Percentiles rank a stretch among this genome's conserved stretches.
Conservation (phyloP, 129 eudicot genomes). For the Kitagawia praeruptora region DNA sequence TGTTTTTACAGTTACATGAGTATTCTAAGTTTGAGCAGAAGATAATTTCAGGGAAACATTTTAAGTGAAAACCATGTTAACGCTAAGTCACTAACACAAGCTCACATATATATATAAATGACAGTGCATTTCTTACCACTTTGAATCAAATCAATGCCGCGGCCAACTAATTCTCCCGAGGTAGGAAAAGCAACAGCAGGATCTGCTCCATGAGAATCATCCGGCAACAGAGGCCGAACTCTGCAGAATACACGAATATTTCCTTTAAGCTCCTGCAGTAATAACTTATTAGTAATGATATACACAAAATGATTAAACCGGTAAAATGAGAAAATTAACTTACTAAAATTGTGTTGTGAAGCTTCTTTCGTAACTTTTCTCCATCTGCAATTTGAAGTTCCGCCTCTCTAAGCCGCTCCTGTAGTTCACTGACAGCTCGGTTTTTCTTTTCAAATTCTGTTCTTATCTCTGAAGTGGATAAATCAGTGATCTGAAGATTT, state of each 20-base stretch:
- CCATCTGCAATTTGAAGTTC: conserved; percentile 48
- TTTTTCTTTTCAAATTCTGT: conserved; percentile 37
- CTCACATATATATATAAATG: not conserved
- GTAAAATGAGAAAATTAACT: not conserved
- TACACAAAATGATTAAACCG: not conserved
- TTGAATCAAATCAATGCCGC: conserved; percentile 46
- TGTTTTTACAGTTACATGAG: not conserved
- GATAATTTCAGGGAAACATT: not conserved
- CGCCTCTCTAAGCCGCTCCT: conserved; percentile 37
- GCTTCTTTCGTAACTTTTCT: conserved; percentile 50
- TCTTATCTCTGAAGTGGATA: conserved; percentile 36
- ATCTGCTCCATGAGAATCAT: conserved; percentile 40
- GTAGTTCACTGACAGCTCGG: conserved; percentile 23
- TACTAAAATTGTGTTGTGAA: conserved; percentile 67
- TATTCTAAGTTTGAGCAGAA: not conserved
- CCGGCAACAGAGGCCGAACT: conserved; percentile 56
- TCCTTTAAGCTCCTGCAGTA: conserved; percentile 56
- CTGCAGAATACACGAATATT: conserved; percentile 65
- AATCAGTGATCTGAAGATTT: conserved; percentile 38
- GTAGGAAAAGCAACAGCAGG: conserved; percentile 34
- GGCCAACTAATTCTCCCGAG: conserved; percentile 38
- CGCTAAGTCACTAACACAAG: not conserved
- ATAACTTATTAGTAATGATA: not conserved
- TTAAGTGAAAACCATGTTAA: not conserved
- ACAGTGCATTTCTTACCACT: conserved; percentile 26